Conservation (phyloP, 108 stramenopile genomes). For the Cyclostephanos tholiformis region DNA sequence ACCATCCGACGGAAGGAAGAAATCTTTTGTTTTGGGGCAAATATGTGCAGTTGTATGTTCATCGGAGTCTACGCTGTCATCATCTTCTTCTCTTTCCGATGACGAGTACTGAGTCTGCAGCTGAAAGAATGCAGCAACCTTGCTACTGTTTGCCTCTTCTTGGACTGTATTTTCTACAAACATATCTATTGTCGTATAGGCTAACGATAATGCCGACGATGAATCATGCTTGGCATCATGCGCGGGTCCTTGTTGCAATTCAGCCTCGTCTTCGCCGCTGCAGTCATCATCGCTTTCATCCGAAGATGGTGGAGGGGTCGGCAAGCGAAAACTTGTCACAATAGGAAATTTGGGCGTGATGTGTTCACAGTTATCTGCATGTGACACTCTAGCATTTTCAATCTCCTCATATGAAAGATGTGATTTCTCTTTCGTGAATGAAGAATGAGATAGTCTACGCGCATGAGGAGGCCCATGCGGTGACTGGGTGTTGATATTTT, state of each 20-base stretch:
- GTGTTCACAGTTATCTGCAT: neutral
- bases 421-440: neutral
- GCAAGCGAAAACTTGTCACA: slow-evolving; percentile 32
- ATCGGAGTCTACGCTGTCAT: slow-evolving; percentile 6
- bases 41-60: neutral
- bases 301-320: slow-evolving; percentile 52
- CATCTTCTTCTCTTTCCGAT: slow-evolving; percentile 34
- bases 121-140: slow-evolving; percentile 14
- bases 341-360: neutral
- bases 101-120: slow-evolving; percentile 54
- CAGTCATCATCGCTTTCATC: slow-evolving; percentile 46
- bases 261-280: slow-evolving; percentile 4
- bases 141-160: neutral
- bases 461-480: neutral
- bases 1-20: neutral
- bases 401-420: neutral
- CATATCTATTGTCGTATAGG: neutral
- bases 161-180: neutral
- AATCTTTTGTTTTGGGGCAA: slow-evolving; percentile 3
- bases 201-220: neutral
- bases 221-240: neutral
- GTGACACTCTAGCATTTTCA: neutral
- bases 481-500: neutral
- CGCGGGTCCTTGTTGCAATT: neutral
- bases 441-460: neutral